Percentiles rank a stretch among this genome's conserved stretches.
Conservation (phyloP, 2,329 filamentous ascomycete genomes). For the Verticillium longisporum region DNA sequence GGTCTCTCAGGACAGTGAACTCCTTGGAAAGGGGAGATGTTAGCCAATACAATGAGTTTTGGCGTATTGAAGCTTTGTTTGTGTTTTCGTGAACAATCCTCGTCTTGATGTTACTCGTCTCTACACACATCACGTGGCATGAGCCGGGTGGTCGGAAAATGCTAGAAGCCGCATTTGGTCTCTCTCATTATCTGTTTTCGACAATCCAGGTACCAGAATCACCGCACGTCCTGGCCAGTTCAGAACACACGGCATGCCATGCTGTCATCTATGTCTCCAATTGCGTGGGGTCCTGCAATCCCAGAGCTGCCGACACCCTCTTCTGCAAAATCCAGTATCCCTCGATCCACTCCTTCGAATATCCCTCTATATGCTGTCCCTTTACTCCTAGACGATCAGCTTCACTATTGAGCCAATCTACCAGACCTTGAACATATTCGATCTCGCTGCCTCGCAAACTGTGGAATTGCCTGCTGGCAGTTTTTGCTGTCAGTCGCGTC, state of each 20-base stretch:
- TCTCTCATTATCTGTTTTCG: too few relatives aligned
- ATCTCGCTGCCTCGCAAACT: conserved; percentile 16
- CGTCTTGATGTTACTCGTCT: too few relatives aligned
- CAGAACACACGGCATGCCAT: too few relatives aligned
- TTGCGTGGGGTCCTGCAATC: background rate
- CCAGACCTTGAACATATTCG: conserved; percentile 14
- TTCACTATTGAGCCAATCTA: conserved; percentile 14
- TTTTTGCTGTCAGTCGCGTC: conserved; percentile 9
- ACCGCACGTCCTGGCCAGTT: too few relatives aligned
- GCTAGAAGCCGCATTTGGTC: too few relatives aligned
- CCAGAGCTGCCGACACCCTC: background rate
- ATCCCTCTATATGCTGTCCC: background rate
- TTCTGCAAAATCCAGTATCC: conserved; percentile 1
- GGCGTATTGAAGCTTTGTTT: background rate
- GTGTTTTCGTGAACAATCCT: too few relatives aligned
- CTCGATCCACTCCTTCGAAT: background rate
- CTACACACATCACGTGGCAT: too few relatives aligned
- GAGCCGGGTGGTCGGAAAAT: too few relatives aligned
- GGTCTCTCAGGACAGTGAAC: background rate
- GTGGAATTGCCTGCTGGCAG: conserved; percentile 17
- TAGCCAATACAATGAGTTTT: background rate
- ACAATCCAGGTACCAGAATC: too few relatives aligned
- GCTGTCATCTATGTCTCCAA: background rate
- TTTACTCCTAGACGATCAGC: background rate
- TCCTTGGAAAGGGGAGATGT: background rate